Base-by-base conservation (phyloP, 2,329 filamentous ascomycete species). In the Metarhizium anisopliae region DNA sequence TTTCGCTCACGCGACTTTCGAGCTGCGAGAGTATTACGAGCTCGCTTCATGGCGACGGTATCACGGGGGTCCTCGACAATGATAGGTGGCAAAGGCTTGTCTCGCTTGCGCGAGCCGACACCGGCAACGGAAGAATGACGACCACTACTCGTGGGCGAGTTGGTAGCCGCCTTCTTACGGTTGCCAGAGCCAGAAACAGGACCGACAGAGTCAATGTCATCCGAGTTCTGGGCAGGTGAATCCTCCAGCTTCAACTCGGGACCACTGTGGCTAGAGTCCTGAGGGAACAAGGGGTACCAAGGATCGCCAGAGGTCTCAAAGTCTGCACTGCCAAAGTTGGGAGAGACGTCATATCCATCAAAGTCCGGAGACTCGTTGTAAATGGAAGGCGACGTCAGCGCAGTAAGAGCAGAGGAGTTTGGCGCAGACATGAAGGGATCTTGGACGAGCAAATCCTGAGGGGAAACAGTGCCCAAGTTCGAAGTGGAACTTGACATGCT, bases 1-100 rank as follows among this genome's bases (percentile, higher is more conserved):
- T 96, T 96, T 62, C 90, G 86, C 66, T 90, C 86, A 53, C 93
- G 86, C 58, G 91, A 96, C 75, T 96, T 96, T 62, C 93, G 90
- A 64, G 93, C 93, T 18, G 93, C 93, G 70, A 95, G 82, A 8
- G 91, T 95, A 71, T 96, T 97, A 62, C 91, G 87, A 52, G 91
- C 92, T 70, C 93, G 89, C 84, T 96, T 96, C 79, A 92, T 82
- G 20, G 90, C 90, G n/a, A 87, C 70, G 10, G 81, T 82, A 66
- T 96, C 92, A 47, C 64, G 74, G 1, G 85, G 82, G 63, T 96
- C 89, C 32, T 86, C 82, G 42, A 91, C 82, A 58, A 87, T 75
- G 68, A 96, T 92, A 6, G 86, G 85, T 59, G 88, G 86, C 55
- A 95, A 77, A 59, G 87, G 85, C 79, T 92, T 93, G 67, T 90